These are phyloP conservation scores for Kickxella alabastrina DNA, from an alignment of 192 early-diverging fungal genomes.

Conservation along the genomic window DNA sequence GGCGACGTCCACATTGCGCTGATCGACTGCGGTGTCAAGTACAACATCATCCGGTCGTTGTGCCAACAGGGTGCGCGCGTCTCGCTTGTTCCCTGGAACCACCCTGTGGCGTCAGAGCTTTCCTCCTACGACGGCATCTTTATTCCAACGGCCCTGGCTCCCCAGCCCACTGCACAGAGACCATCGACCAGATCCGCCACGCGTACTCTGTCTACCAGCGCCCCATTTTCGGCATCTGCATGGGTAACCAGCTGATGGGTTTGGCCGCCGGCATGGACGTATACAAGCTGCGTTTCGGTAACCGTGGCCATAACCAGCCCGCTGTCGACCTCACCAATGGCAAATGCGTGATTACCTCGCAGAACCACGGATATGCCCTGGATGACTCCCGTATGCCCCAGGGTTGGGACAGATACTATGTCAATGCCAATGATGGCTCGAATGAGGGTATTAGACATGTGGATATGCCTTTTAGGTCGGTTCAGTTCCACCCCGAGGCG, in stretches of 20 bases:
- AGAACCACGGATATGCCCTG: slow-evolving; percentile 91
- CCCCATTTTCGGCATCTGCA: slow-evolving; percentile 97
- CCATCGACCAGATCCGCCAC: slow-evolving; percentile 66
- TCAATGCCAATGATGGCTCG: slow-evolving; percentile 93
- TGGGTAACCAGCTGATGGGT: slow-evolving; percentile 91
- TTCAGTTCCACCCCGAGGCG: slow-evolving; percentile 97
- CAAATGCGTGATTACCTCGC: slow-evolving; percentile 87
- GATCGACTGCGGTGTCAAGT: slow-evolving; percentile 86
- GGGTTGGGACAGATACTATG: slow-evolving; percentile 84
- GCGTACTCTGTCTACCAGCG: slow-evolving; percentile 56
- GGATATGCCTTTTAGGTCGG: slow-evolving; percentile 68
- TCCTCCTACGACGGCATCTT: slow-evolving; percentile 83
- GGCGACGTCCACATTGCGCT: slow-evolving; percentile 80
- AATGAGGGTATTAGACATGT: slow-evolving; percentile 90
- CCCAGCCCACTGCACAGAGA: slow-evolving; percentile 63
- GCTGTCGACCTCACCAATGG: slow-evolving; percentile 71
- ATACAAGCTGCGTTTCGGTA: slow-evolving; percentile 90
- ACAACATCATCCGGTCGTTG: slow-evolving; percentile 88
- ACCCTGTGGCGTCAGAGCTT: slow-evolving; percentile 60
- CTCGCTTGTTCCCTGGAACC: slow-evolving; percentile 85
- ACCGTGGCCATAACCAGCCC: slow-evolving; percentile 97
- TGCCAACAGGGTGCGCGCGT: slow-evolving; percentile 75
- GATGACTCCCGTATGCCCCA: slow-evolving; percentile 61
- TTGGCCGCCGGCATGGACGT: slow-evolving; percentile 81
- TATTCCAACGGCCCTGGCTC: slow-evolving; percentile 92